phyloP scores from a whole-genome alignment of 768 basidiomycete species.

The Auriscalpium microsporum region DNA sequence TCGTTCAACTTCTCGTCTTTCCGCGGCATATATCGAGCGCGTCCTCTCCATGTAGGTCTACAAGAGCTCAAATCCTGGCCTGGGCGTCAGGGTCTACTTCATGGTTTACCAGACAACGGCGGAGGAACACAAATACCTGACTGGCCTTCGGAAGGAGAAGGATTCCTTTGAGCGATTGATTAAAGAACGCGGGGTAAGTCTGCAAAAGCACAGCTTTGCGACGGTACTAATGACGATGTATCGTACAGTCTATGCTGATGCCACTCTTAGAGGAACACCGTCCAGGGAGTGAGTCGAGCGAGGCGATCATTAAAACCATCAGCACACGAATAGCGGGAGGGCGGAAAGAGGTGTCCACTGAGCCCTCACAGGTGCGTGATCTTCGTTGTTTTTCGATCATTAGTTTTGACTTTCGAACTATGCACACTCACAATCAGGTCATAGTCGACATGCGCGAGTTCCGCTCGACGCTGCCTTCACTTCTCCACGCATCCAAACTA shows the following conservation, averaged over 20 bases:
- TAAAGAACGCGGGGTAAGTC: slow-evolving; percentile 77
- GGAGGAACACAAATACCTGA: slow-evolving; percentile 94
- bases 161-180: slow-evolving; percentile 90
- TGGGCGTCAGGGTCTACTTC: slow-evolving; percentile 86
- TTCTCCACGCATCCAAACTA: slow-evolving; percentile 76
- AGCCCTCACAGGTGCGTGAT: slow-evolving; percentile 50
- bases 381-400: neutral
- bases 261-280: slow-evolving; percentile 63
- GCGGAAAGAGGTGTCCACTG: slow-evolving; percentile 51
- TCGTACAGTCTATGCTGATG: slow-evolving; percentile 73
- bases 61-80: slow-evolving; percentile 71
- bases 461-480: slow-evolving; percentile 80
- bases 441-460: slow-evolving; percentile 98
- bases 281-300: slow-evolving; percentile 30
- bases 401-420: neutral
- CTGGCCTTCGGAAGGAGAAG: slow-evolving; percentile 83
- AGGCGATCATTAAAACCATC: slow-evolving; percentile 70
- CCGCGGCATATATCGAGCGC: neutral
- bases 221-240: neutral
- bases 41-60: slow-evolving; percentile 54
- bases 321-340: slow-evolving; percentile 85
- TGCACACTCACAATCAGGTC: slow-evolving; percentile 41
- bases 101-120: slow-evolving; percentile 90
- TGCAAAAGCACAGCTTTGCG: neutral
- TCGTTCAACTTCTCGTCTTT: slow-evolving; percentile 11